Base-by-base conservation (phyloP, 352 stramenopile species). In the Nothophytophthora sp. region DNA sequence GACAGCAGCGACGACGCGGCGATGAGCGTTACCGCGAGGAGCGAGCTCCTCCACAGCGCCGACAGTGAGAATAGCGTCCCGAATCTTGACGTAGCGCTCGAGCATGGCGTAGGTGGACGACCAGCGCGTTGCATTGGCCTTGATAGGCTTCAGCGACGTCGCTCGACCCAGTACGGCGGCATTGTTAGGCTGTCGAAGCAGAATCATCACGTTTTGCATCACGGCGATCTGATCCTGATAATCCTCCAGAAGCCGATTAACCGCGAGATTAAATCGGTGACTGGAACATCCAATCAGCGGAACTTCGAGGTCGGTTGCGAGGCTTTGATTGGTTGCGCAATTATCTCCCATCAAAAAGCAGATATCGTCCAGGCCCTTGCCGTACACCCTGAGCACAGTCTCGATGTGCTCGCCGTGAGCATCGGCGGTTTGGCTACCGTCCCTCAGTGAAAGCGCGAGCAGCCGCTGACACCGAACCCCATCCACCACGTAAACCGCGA, bases 311-410 rank as follows among this genome's bases (percentile, higher is more conserved):
- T 18, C 25, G 0, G 36, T 45, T 22, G 37, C 39, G 32, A 63
- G 13, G 10, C n/a, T 16, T 35, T 45, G 36, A 50, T 55, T 63
- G 15, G 45, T 63, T 5, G 45, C 28, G 24, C 45, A 51, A 24
- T 56, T 63, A 44, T n/a, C n/a, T n/a, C n/a, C n/a, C n/a, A n/a
- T 56, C 28, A 22, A 43, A 50, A 56, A 56, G 1, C 23, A 27
- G 3, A 57, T 4, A 36, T 47, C 50, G 9, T 13, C n/a, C 10
- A 27, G 13, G 16, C 5, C 25, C 29, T 63, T 56, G 16, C 32
- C 10, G 23, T 51, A 63, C 18, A 42, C 23, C 11, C 19, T 39
- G 39, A 30, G 27, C 19, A 50, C 5, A 3, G 30, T 20, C 19
- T 40, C 43, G 13, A 50, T 50, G 13, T 50, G 43, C 15, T 54